Percentiles rank a stretch among this genome's conserved stretches.
These are phyloP conservation scores for Wickerhamomyces subpelliculosus DNA, from an alignment of 805 yeast species.

Conservation along the genomic window DNA sequence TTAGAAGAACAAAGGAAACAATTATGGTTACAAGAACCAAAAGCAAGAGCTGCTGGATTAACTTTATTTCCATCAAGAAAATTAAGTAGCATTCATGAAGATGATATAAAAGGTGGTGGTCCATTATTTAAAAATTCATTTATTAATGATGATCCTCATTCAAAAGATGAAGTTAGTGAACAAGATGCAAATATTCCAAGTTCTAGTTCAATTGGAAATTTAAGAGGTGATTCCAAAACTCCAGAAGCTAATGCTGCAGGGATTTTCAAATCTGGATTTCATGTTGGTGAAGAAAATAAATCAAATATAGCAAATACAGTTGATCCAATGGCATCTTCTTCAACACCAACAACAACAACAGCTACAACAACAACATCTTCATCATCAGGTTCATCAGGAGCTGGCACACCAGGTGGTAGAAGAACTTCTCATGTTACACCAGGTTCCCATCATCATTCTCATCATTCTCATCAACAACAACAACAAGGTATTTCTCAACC, in stretches of 20 bases:
- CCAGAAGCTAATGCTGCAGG: conserved; percentile 13
- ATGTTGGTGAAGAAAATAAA: conserved; percentile 16
- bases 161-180: conserved; percentile 24
- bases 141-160: conserved; percentile 57
- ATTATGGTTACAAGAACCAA: conserved; percentile 42
- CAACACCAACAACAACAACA: background rate
- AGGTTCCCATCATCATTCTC: background rate
- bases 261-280: conserved; percentile 19
- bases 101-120: conserved; percentile 13
- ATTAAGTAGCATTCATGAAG: conserved; percentile 22
- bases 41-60: conserved; percentile 44
- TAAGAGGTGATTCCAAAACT: too few relatives aligned
- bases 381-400: background rate
- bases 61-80: conserved; percentile 34
- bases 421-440: conserved; percentile 1
- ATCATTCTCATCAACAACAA: background rate
- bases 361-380: background rate
- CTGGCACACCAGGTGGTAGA: background rate
- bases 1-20: conserved; percentile 52
- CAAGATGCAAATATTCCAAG: conserved; percentile 14
- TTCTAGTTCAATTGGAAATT: background rate
- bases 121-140: conserved; percentile 57
- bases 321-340: conserved; percentile 18
- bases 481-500: conserved; percentile 2
- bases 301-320: conserved; percentile 11